Base-by-base conservation (phyloP, 768 basidiomycete species). In the Mycena amicta region DNA sequence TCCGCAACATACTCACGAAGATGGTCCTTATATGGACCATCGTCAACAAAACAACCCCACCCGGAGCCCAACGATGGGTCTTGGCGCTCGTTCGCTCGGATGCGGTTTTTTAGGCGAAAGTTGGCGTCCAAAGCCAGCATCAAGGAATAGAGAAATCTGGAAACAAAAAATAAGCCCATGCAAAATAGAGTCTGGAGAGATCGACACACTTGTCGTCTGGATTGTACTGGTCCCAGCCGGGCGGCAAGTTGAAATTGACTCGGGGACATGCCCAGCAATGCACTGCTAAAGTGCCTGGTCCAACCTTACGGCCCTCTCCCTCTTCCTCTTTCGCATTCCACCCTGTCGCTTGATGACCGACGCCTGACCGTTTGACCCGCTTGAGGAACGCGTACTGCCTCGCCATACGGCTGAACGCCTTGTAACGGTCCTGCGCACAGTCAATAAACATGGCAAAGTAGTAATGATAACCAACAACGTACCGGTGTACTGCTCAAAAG, bases 181-280 rank as follows among this genome's bases (percentile, higher is more conserved):
- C n/a, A n/a, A n/a, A n/a, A n/a, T n/a, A n/a, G n/a, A n/a, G n/a
- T n/a, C n/a, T n/a, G n/a, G n/a, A n/a, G n/a, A n/a, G n/a, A n/a
- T n/a, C n/a, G n/a, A 25, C 37, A 41, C n/a, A 62, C 61, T 55
- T 25, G 5, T 45, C 39, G n/a, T 62, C 29, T 11, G 26, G 31
- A 3, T 18, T 43, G 2, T 53, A 53, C 2, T 47, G 45, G 8
- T 50, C 3, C 64, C 62, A 66, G 31, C 54, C 50, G 4, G 46
- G 26, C 5, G 66, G 66, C 4, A 67, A 25, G 52, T 67, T 67
- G 22, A 51, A 27, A 3, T 40, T 54, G 18, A 41, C 58, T 5
- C 56, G 60, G 1, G 62, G 66, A 40, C 66, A 67, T 2, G 66
- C 57, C 50, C 65, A 66, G 30, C 66, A 67, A 20, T 40, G 15